Conservation (phyloP, 1,139 yeast species). For the Sugiyamaella neomexicana region DNA sequence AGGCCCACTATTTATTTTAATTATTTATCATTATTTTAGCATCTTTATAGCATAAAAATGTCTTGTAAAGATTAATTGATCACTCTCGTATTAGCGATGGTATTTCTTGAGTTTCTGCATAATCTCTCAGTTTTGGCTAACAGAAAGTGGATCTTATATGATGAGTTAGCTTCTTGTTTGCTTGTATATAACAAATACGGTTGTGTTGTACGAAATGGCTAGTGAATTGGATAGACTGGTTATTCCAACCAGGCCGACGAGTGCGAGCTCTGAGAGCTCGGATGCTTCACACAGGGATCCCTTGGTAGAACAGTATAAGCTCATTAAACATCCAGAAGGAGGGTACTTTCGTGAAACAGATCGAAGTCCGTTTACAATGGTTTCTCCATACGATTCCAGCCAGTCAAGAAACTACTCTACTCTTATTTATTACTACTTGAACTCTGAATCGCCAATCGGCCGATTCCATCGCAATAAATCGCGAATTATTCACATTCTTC, state of each 20-base stretch:
- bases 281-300: neutral
- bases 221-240: neutral
- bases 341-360: constrained; percentile 55
- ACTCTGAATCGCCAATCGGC: constrained; percentile 50
- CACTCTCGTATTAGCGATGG: too few species aligned
- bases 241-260: neutral
- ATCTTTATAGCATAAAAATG: constrained; percentile 13
- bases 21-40: constrained; percentile 15
- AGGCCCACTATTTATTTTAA: constrained; percentile 16
- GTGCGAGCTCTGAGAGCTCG: too few species aligned
- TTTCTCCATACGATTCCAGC: constrained; percentile 37
- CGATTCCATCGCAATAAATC: constrained; percentile 49
- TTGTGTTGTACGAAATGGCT: too few species aligned
- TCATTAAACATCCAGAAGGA: constrained; percentile 47
- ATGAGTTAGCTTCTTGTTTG: too few species aligned
- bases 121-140: too few species aligned
- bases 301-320: constrained; percentile 4
- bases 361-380: constrained; percentile 46
- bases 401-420: constrained; percentile 46
- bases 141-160: too few species aligned
- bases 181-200: too few species aligned
- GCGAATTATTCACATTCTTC: constrained; percentile 52
- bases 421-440: constrained; percentile 49
- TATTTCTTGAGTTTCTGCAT: too few species aligned
- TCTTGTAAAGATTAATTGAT: constrained; percentile 13